These are phyloP conservation scores for Cunninghamia lanceolata DNA, from an alignment of 75 land plant genomes.

Conservation along the genomic window DNA sequence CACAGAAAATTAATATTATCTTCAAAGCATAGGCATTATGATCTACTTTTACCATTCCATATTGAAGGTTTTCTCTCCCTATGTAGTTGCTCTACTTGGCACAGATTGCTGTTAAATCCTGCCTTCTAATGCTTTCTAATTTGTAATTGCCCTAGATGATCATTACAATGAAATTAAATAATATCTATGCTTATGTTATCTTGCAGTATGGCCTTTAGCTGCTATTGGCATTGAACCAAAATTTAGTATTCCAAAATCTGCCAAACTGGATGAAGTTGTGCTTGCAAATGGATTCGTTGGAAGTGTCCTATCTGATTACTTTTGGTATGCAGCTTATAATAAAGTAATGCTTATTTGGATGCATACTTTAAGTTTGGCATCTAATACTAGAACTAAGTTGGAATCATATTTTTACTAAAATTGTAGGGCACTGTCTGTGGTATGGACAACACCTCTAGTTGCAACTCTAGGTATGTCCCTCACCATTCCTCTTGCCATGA, in stretches of 20 bases:
- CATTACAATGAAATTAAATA: not conserved
- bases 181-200: not conserved
- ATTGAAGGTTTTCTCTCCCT: not conserved
- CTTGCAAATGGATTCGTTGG: slow-evolving; percentile 49
- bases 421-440: slow-evolving; percentile 46
- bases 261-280: slow-evolving; percentile 46
- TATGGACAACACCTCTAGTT: slow-evolving; percentile 52
- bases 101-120: not conserved
- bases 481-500: slow-evolving; percentile 49
- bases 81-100: not conserved
- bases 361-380: not conserved
- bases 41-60: not conserved
- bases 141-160: not conserved
- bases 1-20: not conserved
- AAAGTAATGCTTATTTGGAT: not conserved
- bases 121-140: not conserved
- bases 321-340: slow-evolving; percentile 24
- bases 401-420: not conserved
- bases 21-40: not conserved
- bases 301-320: slow-evolving; percentile 51
- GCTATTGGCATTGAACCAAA: slow-evolving; percentile 36
- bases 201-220: slow-evolving; percentile 39
- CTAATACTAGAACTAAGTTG: not conserved
- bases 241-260: slow-evolving; percentile 38
- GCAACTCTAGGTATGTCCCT: slow-evolving; percentile 51